Evolutionary conservation across 23 red algal genomes (phyloP).

Genomic region (Gracilaria vermiculophylla): DNA sequence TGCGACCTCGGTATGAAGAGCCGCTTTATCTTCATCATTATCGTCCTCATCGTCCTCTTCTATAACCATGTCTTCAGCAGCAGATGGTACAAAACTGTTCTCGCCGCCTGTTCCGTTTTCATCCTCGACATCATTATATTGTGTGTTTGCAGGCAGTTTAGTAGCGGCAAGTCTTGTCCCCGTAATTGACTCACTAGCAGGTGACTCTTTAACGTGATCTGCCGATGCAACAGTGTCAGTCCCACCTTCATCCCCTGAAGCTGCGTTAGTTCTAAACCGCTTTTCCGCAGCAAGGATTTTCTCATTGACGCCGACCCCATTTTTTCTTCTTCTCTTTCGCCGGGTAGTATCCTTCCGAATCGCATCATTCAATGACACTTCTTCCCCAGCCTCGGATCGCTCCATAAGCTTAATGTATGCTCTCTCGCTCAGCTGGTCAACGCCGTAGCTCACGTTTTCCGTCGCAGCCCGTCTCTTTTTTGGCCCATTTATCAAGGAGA

Average conservation of each 20-base stretch:
- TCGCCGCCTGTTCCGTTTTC: slow-evolving; percentile 50
- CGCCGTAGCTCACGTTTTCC: slow-evolving; percentile 56
- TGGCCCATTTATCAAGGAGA: slow-evolving; percentile 25
- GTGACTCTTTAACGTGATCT: slow-evolving; percentile 19
- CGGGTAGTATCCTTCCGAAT: slow-evolving; percentile 1
- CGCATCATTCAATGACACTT: slow-evolving; percentile 31
- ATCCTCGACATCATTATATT: slow-evolving; percentile 31
- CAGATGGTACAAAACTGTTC: slow-evolving; percentile 22
- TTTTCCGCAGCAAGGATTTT: not conserved
- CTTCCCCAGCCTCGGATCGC: slow-evolving; percentile 52
- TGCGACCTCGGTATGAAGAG: not conserved
- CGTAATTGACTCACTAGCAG: not conserved
- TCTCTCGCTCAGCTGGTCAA: slow-evolving; percentile 60
- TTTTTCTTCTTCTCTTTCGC: slow-evolving; percentile 44
- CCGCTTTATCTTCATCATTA: slow-evolving; percentile 46
- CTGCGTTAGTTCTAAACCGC: not conserved
- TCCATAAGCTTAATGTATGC: slow-evolving; percentile 66
- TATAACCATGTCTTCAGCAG: slow-evolving; percentile 54
- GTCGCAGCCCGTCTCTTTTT: slow-evolving; percentile 61
- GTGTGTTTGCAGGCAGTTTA: not conserved
- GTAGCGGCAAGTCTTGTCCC: not conserved
- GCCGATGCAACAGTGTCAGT: slow-evolving; percentile 13
- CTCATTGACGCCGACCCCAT: not conserved
- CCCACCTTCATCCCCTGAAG: slow-evolving; percentile 21
- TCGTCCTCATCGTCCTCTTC: slow-evolving; percentile 77